phyloP scores from a whole-genome alignment of 768 basidiomycete genomes.

The Podaxis sp. region DNA sequence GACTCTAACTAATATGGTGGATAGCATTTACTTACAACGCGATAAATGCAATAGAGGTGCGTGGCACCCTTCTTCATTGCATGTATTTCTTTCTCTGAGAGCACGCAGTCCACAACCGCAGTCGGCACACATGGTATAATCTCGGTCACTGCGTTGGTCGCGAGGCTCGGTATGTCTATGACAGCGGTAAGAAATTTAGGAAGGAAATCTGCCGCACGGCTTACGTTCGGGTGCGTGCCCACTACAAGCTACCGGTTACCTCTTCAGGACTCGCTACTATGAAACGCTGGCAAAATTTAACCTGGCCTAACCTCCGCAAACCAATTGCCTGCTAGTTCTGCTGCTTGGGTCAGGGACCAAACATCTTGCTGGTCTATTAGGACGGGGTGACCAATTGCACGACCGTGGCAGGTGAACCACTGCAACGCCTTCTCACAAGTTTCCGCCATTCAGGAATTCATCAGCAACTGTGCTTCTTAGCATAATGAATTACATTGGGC shows the following conservation, averaged over 20 bases:
- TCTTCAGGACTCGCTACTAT: too few relatives aligned
- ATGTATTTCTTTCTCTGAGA: neutral
- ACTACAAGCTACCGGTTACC: too few relatives aligned
- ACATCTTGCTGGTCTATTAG: neutral
- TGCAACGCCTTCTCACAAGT: slow-evolving; percentile 10
- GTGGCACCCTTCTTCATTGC: too few relatives aligned
- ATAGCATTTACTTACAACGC: neutral
- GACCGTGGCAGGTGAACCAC: slow-evolving; percentile 12
- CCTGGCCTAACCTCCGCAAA: slow-evolving; percentile 19
- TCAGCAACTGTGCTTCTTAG: slow-evolving; percentile 14
- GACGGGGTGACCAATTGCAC: neutral
- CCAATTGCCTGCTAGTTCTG: slow-evolving; percentile 17
- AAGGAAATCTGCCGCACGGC: slow-evolving; percentile 4
- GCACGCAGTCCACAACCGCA: slow-evolving; percentile 18
- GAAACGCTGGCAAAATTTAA: neutral
- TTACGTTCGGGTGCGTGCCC: too few relatives aligned
- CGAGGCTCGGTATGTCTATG: slow-evolving; percentile 11
- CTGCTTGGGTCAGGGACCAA: slow-evolving; percentile 17
- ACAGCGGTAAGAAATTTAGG: slow-evolving; percentile 17
- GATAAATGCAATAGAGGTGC: neutral
- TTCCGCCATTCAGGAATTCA: neutral
- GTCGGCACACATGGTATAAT: slow-evolving; percentile 9
- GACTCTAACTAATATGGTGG: neutral
- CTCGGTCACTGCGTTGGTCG: slow-evolving; percentile 9
- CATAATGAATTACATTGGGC: slow-evolving; percentile 17